Conservation (phyloP, 805 yeast genomes). For the Phaffomyces opuntiae region DNA sequence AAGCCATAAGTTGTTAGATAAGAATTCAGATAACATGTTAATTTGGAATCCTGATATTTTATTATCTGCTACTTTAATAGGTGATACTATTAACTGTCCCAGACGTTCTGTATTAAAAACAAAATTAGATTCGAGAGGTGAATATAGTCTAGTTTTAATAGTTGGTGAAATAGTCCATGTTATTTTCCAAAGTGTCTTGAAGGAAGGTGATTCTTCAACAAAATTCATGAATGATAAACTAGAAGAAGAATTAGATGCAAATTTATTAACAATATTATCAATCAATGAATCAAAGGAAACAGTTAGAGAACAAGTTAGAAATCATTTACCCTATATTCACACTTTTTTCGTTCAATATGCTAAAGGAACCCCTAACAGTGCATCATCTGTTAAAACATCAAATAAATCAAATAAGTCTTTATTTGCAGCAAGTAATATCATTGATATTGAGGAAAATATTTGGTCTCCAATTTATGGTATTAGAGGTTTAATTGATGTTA, state of each 20-base stretch:
- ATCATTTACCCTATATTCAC: constrained; percentile 45
- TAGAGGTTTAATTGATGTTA: constrained; percentile 85
- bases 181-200: constrained; percentile 48
- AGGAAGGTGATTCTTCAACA: constrained; percentile 25
- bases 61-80: constrained; percentile 73
- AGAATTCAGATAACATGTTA: constrained; percentile 50
- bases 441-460: constrained; percentile 85
- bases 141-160: constrained; percentile 53
- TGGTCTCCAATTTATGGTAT: constrained; percentile 90
- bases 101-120: constrained; percentile 60
- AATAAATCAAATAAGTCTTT: constrained; percentile 29
- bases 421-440: constrained; percentile 52
- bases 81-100: constrained; percentile 68
- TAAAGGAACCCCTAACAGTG: constrained; percentile 22
- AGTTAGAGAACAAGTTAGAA: constrained; percentile 35
- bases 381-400: constrained; percentile 18
- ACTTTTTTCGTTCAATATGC: constrained; percentile 46
- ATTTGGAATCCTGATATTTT: constrained; percentile 81
- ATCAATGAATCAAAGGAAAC: constrained; percentile 43
- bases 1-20: constrained; percentile 37
- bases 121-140: constrained; percentile 56
- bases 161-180: constrained; percentile 83
- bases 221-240: constrained; percentile 25
- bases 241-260: constrained; percentile 35
- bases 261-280: constrained; percentile 45